phyloP scores from a whole-genome alignment of 352 stramenopile species.

The Globisporangium abappressorium region DNA sequence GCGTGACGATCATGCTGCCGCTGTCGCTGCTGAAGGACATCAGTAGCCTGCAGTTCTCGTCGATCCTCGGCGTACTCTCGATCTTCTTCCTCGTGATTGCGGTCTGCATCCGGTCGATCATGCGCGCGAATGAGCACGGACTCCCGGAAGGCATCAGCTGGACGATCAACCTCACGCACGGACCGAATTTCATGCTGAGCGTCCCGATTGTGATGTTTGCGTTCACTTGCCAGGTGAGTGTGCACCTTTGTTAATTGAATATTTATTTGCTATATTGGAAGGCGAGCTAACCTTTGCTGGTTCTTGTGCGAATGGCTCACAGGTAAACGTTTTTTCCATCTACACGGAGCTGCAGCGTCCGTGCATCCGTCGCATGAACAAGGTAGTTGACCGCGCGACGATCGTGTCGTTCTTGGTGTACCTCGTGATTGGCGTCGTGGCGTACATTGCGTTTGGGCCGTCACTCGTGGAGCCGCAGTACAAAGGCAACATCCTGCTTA shows the following conservation, averaged over 20 bases:
- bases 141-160: conserved; percentile 69
- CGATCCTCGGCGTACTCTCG: conserved; percentile 76
- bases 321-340: conserved; percentile 88
- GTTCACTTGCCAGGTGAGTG: conserved; percentile 77
- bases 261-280: neutral
- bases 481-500: conserved; percentile 84
- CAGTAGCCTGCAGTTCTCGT: conserved; percentile 83
- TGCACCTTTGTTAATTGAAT: neutral
- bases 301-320: neutral
- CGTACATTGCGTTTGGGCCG: conserved; percentile 76
- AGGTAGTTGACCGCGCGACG: conserved; percentile 80
- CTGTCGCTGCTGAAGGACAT: conserved; percentile 83
- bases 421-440: conserved; percentile 70
- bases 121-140: conserved; percentile 54
- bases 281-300: neutral
- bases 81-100: conserved; percentile 86
- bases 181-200: conserved; percentile 81
- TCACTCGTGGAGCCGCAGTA: conserved; percentile 59
- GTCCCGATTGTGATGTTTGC: conserved; percentile 89
- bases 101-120: conserved; percentile 74
- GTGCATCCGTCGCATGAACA: conserved; percentile 87
- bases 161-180: conserved; percentile 62
- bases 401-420: conserved; percentile 75
- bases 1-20: conserved; percentile 74
- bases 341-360: conserved; percentile 86